These are phyloP conservation scores for Xylariales sp. DNA, from an alignment of 2,329 filamentous ascomycete species.

Conservation along the genomic window DNA sequence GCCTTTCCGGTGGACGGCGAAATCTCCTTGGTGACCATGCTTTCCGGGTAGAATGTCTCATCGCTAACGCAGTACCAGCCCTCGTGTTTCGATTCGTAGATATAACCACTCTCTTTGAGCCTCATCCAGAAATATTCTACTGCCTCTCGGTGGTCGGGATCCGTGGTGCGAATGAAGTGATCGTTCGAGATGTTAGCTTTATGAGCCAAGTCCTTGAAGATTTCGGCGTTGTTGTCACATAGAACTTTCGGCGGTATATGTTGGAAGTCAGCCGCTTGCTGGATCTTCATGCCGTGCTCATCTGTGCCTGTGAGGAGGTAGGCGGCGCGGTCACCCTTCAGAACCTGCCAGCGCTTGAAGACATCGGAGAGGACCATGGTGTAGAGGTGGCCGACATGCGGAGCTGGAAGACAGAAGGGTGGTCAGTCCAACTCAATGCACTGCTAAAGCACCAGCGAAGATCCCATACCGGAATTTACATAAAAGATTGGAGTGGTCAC, in stretches of 20 bases:
- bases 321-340: conserved; percentile 63
- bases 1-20: conserved; percentile 79
- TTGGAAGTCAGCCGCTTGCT: conserved; percentile 73
- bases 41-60: conserved; percentile 89
- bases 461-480: conserved; percentile 82
- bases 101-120: conserved; percentile 68
- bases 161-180: conserved; percentile 90
- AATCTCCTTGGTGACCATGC: conserved; percentile 66
- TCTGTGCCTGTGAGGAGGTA: conserved; percentile 88
- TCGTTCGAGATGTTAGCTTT: conserved; percentile 70
- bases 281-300: conserved; percentile 97
- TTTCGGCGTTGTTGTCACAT: conserved; percentile 77
- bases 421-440: too few species aligned
- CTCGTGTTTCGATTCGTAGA: conserved; percentile 82
- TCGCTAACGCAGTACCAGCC: conserved; percentile 98
- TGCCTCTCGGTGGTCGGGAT: conserved; percentile 72
- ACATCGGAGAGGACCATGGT: conserved; percentile 89
- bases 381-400: conserved; percentile 93
- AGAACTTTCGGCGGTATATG: conserved; percentile 74
- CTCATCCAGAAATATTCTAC: conserved; percentile 88
- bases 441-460: too few species aligned
- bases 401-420: too few species aligned
- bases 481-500: conserved; percentile 98
- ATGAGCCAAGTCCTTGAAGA: conserved; percentile 71
- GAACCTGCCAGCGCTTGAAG: conserved; percentile 82